Evolutionary conservation across 176 grass and related monocot species (phyloP), one percentile per base, ranked within the genome.

Genomic region (Triticum timopheevii): DNA sequence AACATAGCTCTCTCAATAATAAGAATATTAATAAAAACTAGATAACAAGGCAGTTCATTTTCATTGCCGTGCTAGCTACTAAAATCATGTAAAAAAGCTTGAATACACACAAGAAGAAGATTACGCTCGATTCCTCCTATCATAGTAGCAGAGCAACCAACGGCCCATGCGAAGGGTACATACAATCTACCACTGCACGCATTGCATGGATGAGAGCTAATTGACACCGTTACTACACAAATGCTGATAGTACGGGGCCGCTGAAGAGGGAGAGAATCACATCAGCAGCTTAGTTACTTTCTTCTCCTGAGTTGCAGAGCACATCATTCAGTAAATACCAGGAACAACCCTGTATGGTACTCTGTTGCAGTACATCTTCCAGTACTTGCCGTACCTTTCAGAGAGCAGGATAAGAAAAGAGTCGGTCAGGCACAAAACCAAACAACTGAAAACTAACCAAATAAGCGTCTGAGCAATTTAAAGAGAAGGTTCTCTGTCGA

Each of bases 321-420:
- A 83, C 54, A 52, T 23, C 61, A 13, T 63, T 96, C 85, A 99
- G 79, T 96, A 93, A 80, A 99, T 99, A 84, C 92, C 97, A 87
- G 97, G 97, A 68, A 99, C 72, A 69, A 99, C 80, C 72, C 97
- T 92, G 83, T 92, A 94, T 6, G 83, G 90, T 33, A 96, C 97
- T 88, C 83, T 99, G 84, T 89, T 88, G 71, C 97, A 94, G 87
- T 99, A 99, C 83, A 76, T 87, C 76, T 96, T 99, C 97, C 94
- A 99, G 85, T 90, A 99, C 73, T 99, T 99, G 45, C 94, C 97
- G 7, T 99, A 99, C 80, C 97, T 99, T 87, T 45, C 28, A 80
- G 12, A 23, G 80, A 8, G 49, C 10, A 80, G 2, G 54, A 59
- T 1, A 64, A 30, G 16, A 52, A 6, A 54, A 1, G 44, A 63